These are phyloP conservation scores for Aspergillus sp. DNA, from an alignment of 2,329 filamentous ascomycete genomes.

Conservation along the genomic window DNA sequence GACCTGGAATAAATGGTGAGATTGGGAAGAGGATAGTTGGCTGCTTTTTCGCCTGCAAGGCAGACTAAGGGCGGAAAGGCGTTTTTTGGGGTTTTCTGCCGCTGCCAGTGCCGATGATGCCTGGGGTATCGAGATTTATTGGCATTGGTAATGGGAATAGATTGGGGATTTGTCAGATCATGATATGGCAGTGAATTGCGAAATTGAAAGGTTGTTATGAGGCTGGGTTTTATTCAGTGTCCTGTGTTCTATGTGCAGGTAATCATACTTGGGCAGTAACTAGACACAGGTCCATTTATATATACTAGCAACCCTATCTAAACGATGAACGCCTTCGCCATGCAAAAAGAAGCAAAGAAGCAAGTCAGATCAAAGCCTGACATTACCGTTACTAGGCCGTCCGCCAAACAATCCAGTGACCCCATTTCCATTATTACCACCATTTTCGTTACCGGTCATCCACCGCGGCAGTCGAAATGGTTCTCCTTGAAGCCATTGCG, in stretches of 20 bases:
- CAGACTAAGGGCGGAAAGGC: constrained; percentile 10
- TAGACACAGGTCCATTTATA: constrained; percentile 3
- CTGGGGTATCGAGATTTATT: no score
- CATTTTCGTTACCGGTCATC: constrained; percentile 53
- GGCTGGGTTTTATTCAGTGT: no score
- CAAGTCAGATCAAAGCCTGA: constrained; percentile 28
- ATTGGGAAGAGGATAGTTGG: constrained; percentile 13
- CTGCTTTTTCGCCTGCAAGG: neutral
- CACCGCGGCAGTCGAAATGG: constrained; percentile 72
- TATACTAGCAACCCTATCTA: neutral
- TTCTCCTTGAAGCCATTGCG: constrained; percentile 73
- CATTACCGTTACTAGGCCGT: constrained; percentile 32
- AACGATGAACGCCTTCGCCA: constrained; percentile 19
- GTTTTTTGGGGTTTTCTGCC: constrained; percentile 3
- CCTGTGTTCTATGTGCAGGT: no score
- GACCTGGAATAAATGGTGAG: neutral
- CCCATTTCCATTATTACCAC: constrained; percentile 17
- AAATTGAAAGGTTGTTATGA: no score
- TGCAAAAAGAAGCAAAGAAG: constrained; percentile 11
- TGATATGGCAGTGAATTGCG: no score
- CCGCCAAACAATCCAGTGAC: constrained; percentile 36
- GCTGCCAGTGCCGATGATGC: neutral
- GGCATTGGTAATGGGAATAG: no score
- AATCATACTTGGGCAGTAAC: no score
- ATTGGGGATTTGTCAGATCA: no score